Evolutionary conservation across 106 monocot genomes (phyloP).

Genomic region (Dioscorea zingiberensis): DNA sequence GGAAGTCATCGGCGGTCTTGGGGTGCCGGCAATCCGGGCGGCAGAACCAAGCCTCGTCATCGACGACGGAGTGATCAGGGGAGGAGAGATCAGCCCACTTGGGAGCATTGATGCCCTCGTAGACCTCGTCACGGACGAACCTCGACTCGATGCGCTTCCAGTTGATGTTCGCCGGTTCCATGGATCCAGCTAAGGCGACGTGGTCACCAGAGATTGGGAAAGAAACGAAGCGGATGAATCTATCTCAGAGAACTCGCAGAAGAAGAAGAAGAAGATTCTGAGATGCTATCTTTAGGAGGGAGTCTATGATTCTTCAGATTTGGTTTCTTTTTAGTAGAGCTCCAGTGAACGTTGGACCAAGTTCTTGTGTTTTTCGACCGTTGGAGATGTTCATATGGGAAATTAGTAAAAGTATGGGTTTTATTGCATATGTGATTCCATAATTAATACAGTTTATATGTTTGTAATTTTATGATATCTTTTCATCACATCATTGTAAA

Average conservation of each 20-base stretch:
- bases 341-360: not conserved
- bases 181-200: too few species aligned
- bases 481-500: too few species aligned
- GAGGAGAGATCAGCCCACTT: slow-evolving; percentile 71
- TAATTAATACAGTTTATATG: too few species aligned
- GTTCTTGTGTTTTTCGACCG: slow-evolving; percentile 23
- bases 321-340: not conserved
- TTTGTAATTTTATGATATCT: too few species aligned
- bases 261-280: not conserved
- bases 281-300: not conserved
- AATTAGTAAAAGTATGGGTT: too few species aligned
- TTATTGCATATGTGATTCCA: too few species aligned
- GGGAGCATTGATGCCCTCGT: slow-evolving; percentile 85
- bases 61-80: slow-evolving; percentile 22
- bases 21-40: slow-evolving; percentile 91
- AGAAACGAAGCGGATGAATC: not conserved
- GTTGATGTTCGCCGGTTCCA: slow-evolving; percentile 87
- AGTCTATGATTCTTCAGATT: not conserved
- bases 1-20: slow-evolving; percentile 64
- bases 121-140: slow-evolving; percentile 68
- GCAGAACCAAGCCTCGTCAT: slow-evolving; percentile 90
- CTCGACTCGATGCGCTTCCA: slow-evolving; percentile 61
- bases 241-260: not conserved
- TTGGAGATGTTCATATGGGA: slow-evolving; percentile 6
- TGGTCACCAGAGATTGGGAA: too few species aligned